A percentile compares a stretch with the other conserved stretches of the same genome.
phyloP scores from a whole-genome alignment of 2,329 filamentous ascomycete species.

The Colletotrichum gloeosporioides region DNA sequence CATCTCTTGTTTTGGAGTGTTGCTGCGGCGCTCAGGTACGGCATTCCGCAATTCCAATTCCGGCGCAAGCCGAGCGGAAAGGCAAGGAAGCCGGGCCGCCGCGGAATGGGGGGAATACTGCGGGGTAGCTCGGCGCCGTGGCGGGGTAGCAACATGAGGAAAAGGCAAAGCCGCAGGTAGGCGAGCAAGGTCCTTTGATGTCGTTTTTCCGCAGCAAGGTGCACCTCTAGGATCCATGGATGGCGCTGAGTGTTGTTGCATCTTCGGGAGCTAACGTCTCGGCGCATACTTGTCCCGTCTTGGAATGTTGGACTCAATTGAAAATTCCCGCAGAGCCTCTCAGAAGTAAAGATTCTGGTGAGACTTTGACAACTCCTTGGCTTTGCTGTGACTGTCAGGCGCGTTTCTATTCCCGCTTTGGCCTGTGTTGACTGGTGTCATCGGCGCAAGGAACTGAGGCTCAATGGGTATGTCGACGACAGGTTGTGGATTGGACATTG shows the following conservation, averaged over 20 bases:
- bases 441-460: background rate
- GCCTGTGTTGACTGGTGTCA: background rate
- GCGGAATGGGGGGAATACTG: slow-evolving; percentile 5
- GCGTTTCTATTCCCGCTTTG: background rate
- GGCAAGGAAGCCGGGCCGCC: slow-evolving; percentile 3
- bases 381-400: slow-evolving; percentile 1
- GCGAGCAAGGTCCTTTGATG: background rate
- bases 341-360: slow-evolving; percentile 18
- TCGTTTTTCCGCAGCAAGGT: background rate
- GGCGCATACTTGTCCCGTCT: background rate
- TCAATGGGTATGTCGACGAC: background rate
- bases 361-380: slow-evolving; percentile 7
- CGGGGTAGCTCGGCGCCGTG: slow-evolving; percentile 16
- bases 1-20: slow-evolving; percentile 2
- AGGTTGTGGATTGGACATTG: background rate
- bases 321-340: background rate
- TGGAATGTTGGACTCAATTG: background rate
- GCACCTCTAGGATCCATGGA: background rate
- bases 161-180: slow-evolving; percentile 12
- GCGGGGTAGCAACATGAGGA: background rate
- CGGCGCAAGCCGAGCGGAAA: slow-evolving; percentile 24
- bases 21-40: background rate
- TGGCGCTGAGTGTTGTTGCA: background rate
- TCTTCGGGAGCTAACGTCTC: background rate
- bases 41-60: slow-evolving; percentile 23